Evolutionary conservation across 2,329 filamentous ascomycete genomes (phyloP), one percentile per base, ranked within the genome.

Genomic region (Cladosporium austrohemisphaericum): DNA sequence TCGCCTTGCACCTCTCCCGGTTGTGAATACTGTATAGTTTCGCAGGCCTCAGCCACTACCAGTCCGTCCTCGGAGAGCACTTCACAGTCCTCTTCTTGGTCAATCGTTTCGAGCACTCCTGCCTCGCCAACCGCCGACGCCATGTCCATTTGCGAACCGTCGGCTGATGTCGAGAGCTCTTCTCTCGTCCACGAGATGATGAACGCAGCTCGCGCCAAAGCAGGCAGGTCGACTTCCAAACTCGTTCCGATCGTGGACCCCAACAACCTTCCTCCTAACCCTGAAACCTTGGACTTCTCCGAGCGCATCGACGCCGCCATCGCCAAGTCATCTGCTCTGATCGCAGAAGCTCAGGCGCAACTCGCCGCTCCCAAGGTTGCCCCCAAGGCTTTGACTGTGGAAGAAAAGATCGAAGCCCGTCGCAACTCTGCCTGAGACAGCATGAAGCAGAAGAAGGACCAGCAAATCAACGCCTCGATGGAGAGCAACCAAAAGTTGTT

Each of bases 261-360:
- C n/a, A n/a, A n/a, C n/a, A n/a, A n/a, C 36, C n/a, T 22, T 20
- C n/a, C 38, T 18, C 46, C 46, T 16, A 52, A 22, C 10, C 50
- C 52, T 25, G 46, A 49, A n/a, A 9, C 33, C 9, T 26, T 50
- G 8, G 47, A 53, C 33, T 49, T 54, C 35, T 33, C 47, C 7
- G 29, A 57, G 10, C 43, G 56, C 18, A 28, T 53, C 2, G 55
- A 57, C 31, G 26, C 43, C 8, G 55, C 50, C 5, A 54, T 53
- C 36, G 50, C 47, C n/a, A 51, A 38, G 20, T 52, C 49, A 8
- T 36, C 37, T 5, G 32, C 43, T 18, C 37, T 52, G 10, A 48
- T 52, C 20, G 10, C 28, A 19, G 46, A 53, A 36, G 51, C 49
- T 5, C 47, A 50, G 9, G 50, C 40, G 5, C 52, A 53, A 28